Evolutionary conservation across 495 filamentous ascomycete species (phyloP).

Genomic region (Xylaria grammica): DNA sequence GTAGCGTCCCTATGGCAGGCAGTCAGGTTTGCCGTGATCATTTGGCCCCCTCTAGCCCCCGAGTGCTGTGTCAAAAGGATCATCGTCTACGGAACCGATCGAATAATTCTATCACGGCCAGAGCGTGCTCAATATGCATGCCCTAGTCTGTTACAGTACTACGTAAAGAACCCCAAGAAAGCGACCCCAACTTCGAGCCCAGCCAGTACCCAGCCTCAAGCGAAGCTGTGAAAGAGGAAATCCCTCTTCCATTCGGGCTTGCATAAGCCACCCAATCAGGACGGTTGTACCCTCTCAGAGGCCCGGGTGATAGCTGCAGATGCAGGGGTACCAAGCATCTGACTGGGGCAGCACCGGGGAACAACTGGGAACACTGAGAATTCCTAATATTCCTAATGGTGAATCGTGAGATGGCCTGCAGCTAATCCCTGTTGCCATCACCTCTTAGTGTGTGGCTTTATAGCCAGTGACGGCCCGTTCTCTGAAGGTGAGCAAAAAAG

Average conservation of each 20-base stretch:
- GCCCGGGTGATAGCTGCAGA: background rate
- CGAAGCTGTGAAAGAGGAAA: conserved; percentile 12
- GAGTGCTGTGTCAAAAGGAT: background rate
- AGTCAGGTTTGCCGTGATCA: no score
- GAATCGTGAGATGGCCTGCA: conserved; percentile 14
- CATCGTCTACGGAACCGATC: background rate
- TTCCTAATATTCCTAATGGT: conserved; percentile 15
- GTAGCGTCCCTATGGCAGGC: no score
- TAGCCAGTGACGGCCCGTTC: conserved; percentile 12
- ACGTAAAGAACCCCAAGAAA: conserved; percentile 1
- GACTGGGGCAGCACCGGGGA: conserved; percentile 12
- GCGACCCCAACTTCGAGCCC: conserved; percentile 2
- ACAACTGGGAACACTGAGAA: background rate
- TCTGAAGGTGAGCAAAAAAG: conserved; percentile 13
- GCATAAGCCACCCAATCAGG: conserved; percentile 1
- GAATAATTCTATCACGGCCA: conserved; percentile 9
- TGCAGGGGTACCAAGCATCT: background rate
- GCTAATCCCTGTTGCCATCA: conserved; percentile 13
- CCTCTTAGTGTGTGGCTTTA: conserved; percentile 13
- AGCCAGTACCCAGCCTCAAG: background rate
- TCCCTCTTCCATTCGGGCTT: background rate
- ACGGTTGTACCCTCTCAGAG: conserved; percentile 19
- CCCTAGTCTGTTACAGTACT: no score
- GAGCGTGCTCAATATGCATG: background rate
- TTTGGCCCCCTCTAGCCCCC: background rate